Conservation (phyloP, 306 rosid species). For the Senna tora region DNA sequence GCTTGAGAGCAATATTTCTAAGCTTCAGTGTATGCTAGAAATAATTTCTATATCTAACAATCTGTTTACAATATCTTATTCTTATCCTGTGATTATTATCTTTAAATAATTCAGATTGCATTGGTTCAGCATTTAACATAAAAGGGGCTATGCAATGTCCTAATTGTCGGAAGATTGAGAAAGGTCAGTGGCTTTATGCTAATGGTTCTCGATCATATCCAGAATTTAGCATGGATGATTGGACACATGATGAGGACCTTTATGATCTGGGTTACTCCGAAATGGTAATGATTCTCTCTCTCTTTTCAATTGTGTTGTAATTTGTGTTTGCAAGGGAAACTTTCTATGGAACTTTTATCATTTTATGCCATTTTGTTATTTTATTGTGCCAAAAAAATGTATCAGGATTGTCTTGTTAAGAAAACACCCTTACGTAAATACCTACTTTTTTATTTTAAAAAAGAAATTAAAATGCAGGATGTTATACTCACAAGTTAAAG, state of each 20-base stretch:
- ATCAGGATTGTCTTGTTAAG: background rate
- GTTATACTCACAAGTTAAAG: background rate
- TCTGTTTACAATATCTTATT: background rate
- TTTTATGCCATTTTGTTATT: background rate
- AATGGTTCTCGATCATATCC: conserved; percentile 85
- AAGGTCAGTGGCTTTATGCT: conserved; percentile 99
- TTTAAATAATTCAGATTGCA: conserved; percentile 68
- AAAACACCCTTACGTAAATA: conserved; percentile 2
- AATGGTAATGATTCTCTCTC: conserved; percentile 63
- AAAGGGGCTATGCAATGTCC: conserved; percentile 99
- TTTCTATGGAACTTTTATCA: background rate
- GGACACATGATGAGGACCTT: conserved; percentile 94
- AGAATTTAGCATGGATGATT: conserved; percentile 85
- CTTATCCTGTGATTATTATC: conserved; percentile 32
- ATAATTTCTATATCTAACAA: conserved; percentile 32
- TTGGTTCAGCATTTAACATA: conserved; percentile 94
- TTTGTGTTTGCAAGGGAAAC: conserved; percentile 27
- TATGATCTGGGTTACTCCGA: conserved; percentile 92
- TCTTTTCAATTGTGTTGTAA: conserved; percentile 28
- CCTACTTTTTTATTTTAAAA: background rate
- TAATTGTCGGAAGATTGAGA: conserved; percentile 95
- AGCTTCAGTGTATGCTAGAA: conserved; percentile 23
- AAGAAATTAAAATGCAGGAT: background rate
- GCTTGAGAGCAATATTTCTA: conserved; percentile 21
- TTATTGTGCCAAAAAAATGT: background rate